These are phyloP conservation scores for Breviolum minutum DNA, from an alignment of 73 alveolate genomes.

Conservation along the genomic window DNA sequence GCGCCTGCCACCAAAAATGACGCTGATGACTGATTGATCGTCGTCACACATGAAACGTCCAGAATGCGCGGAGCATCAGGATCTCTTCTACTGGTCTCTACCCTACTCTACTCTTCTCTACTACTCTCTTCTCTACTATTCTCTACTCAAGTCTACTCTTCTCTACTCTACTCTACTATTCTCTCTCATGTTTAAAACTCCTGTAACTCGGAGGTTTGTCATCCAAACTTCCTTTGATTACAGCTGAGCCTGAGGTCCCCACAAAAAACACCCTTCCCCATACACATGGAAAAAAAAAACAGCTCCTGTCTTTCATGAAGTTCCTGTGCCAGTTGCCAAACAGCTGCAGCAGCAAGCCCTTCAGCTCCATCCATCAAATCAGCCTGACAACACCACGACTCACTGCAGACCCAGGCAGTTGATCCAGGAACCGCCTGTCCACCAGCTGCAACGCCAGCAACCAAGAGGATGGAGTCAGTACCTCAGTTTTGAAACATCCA, in stretches of 20 bases:
- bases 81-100: too few relatives aligned
- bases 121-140: too few relatives aligned
- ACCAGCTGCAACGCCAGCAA: constrained; percentile 28
- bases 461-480: constrained; percentile 46
- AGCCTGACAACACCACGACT: background rate
- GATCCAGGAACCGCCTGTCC: background rate
- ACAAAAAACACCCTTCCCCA: background rate
- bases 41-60: too few relatives aligned
- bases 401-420: background rate
- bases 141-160: too few relatives aligned
- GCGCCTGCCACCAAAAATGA: too few relatives aligned
- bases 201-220: too few relatives aligned
- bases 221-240: too few relatives aligned
- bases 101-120: too few relatives aligned
- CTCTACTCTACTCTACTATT: background rate
- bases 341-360: constrained; percentile 73
- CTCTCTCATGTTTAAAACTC: too few relatives aligned
- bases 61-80: too few relatives aligned
- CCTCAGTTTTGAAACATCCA: background rate
- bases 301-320: constrained; percentile 62
- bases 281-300: background rate
- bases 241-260: background rate
- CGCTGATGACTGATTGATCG: too few relatives aligned
- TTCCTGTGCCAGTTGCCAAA: constrained; percentile 76
- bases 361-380: constrained; percentile 79